Conservation (phyloP, 2,329 filamentous ascomycete genomes). For the Neopestalotiopsis sp. region DNA sequence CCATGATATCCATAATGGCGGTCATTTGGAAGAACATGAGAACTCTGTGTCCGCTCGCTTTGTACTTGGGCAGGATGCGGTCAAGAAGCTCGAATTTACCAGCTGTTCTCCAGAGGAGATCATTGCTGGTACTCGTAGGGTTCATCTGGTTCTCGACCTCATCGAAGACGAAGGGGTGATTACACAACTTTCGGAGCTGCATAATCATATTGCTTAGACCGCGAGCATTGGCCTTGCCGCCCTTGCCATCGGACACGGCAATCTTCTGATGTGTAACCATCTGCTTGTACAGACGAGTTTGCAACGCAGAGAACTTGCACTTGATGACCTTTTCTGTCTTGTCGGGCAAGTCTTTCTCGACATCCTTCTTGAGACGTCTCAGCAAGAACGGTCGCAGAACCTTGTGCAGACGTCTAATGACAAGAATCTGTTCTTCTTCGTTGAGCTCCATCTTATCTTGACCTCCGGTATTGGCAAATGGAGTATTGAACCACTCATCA, state of each 20-base stretch:
- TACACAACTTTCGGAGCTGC: slow-evolving; percentile 98
- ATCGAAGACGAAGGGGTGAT: slow-evolving; percentile 98
- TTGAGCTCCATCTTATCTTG: slow-evolving; percentile 99
- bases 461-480: slow-evolving; percentile 95
- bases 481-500: slow-evolving; percentile 99
- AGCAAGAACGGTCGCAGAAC: slow-evolving; percentile 96
- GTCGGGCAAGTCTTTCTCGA: slow-evolving; percentile 97
- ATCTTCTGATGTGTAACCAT: slow-evolving; percentile 96
- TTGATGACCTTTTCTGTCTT: slow-evolving; percentile 99
- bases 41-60: slow-evolving; percentile 87
- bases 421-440: slow-evolving; percentile 98
- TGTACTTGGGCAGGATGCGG: slow-evolving; percentile 90
- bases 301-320: slow-evolving; percentile 95
- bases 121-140: slow-evolving; percentile 84
- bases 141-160: slow-evolving; percentile 99
- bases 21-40: slow-evolving; percentile 99
- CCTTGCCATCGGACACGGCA: slow-evolving; percentile 92
- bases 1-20: slow-evolving; percentile 99
- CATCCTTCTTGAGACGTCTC: slow-evolving; percentile 98
- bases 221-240: slow-evolving; percentile 90
- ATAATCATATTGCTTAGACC: slow-evolving; percentile 99
- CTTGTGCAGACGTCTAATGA: slow-evolving; percentile 98
- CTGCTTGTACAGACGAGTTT: slow-evolving; percentile 94
- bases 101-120: slow-evolving; percentile 90
- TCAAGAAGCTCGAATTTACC: slow-evolving; percentile 98